Evolutionary conservation across 495 filamentous ascomycete genomes (phyloP).

Genomic region (Aspergillus ellipticus): DNA sequence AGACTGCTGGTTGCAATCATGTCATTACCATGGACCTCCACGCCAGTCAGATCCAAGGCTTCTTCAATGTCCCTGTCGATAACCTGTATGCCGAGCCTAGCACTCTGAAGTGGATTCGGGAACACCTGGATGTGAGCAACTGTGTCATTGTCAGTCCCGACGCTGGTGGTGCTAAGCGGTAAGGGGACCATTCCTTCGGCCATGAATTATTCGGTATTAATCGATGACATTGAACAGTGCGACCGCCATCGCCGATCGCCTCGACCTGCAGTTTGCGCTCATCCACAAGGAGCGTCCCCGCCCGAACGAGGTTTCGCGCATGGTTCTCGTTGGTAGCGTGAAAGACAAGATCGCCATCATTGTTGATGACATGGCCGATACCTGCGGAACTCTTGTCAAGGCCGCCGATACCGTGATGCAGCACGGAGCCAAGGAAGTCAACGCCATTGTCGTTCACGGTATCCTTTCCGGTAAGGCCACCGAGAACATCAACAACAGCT

Average conservation of each 20-base stretch:
- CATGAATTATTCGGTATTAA: background rate
- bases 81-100: conserved; percentile 96
- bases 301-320: conserved; percentile 92
- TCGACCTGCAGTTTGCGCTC: conserved; percentile 93
- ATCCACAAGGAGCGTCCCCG: conserved; percentile 97
- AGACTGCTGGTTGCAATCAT: conserved; percentile 85
- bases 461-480: conserved; percentile 91
- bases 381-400: conserved; percentile 91
- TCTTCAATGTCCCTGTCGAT: conserved; percentile 98
- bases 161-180: conserved; percentile 95
- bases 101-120: conserved; percentile 83
- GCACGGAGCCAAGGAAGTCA: conserved; percentile 80
- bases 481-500: conserved; percentile 80
- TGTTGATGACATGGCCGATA: conserved; percentile 84
- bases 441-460: conserved; percentile 94
- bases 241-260: conserved; percentile 91
- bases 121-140: conserved; percentile 77
- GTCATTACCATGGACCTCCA: conserved; percentile 85
- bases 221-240: conserved; percentile 53
- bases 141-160: conserved; percentile 96
- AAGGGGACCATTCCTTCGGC: conserved; percentile 22
- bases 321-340: conserved; percentile 76
- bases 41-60: conserved; percentile 68
- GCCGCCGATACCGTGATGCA: conserved; percentile 88
- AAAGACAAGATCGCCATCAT: conserved; percentile 66